Evolutionary conservation across 2,329 filamentous ascomycete genomes (phyloP).

Genomic region (Epichloe scottii): DNA sequence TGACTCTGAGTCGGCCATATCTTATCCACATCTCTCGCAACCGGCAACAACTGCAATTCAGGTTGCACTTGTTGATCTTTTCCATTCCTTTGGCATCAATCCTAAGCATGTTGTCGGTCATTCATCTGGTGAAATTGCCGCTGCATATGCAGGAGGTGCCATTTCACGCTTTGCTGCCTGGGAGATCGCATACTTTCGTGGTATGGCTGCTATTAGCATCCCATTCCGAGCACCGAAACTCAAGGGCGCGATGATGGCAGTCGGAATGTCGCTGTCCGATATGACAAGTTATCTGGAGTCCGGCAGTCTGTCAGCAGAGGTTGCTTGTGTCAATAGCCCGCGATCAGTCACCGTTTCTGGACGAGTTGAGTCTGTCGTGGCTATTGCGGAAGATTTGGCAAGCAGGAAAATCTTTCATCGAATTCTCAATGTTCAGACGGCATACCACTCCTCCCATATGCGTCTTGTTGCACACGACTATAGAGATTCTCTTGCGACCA

Average conservation of each 20-base stretch:
- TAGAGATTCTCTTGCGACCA: slow-evolving; percentile 12
- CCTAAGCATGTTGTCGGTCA: slow-evolving; percentile 29
- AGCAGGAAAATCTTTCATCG: slow-evolving; percentile 21
- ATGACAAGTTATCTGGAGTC: slow-evolving; percentile 16
- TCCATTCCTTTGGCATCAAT: slow-evolving; percentile 19
- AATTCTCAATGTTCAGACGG: slow-evolving; percentile 24
- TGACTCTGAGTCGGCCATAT: slow-evolving; percentile 16
- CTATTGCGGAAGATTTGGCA: slow-evolving; percentile 20
- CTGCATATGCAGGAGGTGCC: slow-evolving; percentile 27
- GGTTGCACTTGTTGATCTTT: slow-evolving; percentile 28
- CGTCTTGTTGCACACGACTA: slow-evolving; percentile 25
- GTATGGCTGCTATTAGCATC: slow-evolving; percentile 21
- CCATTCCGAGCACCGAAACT: slow-evolving; percentile 14
- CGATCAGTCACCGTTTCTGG: slow-evolving; percentile 32
- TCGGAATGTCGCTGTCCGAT: slow-evolving; percentile 20
- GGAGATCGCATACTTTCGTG: slow-evolving; percentile 30
- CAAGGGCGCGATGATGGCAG: slow-evolving; percentile 30
- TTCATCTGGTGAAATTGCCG: slow-evolving; percentile 35
- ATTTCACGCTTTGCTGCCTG: slow-evolving; percentile 26
- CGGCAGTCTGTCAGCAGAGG: slow-evolving; percentile 13
- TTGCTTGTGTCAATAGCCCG: slow-evolving; percentile 34
- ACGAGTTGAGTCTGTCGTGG: slow-evolving; percentile 17
- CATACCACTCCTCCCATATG: slow-evolving; percentile 36
- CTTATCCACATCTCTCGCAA: slow-evolving; percentile 25
- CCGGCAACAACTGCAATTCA: slow-evolving; percentile 30